Base-by-base conservation (phyloP, 2,329 filamentous ascomycete genomes). In the Xylariaceae sp. region DNA sequence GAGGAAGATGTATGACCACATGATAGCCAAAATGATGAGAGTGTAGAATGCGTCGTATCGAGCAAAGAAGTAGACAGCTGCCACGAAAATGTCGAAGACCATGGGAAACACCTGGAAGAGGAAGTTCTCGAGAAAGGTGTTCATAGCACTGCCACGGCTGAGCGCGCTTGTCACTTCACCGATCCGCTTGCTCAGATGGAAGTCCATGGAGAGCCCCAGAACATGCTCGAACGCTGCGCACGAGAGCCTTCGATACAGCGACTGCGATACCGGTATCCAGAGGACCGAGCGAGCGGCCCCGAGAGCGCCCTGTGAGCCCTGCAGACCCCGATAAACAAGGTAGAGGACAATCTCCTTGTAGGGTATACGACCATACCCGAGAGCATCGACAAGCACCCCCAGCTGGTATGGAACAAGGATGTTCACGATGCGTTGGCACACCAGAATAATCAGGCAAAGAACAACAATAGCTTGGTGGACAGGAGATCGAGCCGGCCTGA, bases 101-200 rank as follows among this genome's bases (percentile, higher is more conserved):
- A 69, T 70, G 2, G 68, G 68, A 38, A 70, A 61, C 0, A 71
- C 59, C 36, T 67, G 60, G 40, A 72, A 70, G 3, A 63, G 54
- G 31, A 70, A 63, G 23, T 57, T 58, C 44, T 71, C 68, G 3
- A 71, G 49, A 24, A 72, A 70, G 0, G 60, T 67, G 42, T 69
- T 70, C 19, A 71, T 58, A 1, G 66, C 59, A 5, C 57, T 59
- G 3, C 68, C 67, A 31, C 67, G 63, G 35, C 55, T 67, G 0
- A 72, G 50, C 1, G 68, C 68, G 29, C 62, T 70, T 3, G 67
- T 64, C 7, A 72, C 65, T 45, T 71, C 68, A 3, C 67, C 68
- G n/a, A 66, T 61, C 26, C 64, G 59, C 40, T 71, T 71, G 46
- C 62, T 65, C 2, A 70, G 50, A 34, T 72, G 68, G 28, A 72